Conservation (phyloP, 2,329 filamentous ascomycete genomes). For the Ophiostoma himal-ulmi region DNA sequence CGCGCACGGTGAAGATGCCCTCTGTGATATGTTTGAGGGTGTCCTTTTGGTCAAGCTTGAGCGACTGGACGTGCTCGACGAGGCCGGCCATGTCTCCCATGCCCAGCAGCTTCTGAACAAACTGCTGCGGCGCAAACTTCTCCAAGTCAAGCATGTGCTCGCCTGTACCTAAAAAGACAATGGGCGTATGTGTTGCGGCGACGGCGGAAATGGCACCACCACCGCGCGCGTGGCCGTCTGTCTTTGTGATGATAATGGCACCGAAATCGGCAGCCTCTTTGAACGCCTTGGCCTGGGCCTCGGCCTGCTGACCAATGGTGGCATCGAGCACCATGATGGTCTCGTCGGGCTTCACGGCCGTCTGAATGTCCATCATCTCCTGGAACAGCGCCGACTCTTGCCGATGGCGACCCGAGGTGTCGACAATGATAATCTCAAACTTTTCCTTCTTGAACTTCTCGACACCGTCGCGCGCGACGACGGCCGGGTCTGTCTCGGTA, state of each 20-base stretch:
- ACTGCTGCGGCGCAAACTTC: slow-evolving; percentile 84
- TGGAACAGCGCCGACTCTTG: slow-evolving; percentile 94
- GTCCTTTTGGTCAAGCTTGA: slow-evolving; percentile 95
- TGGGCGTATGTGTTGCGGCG: slow-evolving; percentile 90
- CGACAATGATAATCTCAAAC: slow-evolving; percentile 97
- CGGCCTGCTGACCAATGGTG: slow-evolving; percentile 92
- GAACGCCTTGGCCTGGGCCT: slow-evolving; percentile 91
- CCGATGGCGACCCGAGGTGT: slow-evolving; percentile 90
- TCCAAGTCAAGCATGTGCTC: slow-evolving; percentile 96
- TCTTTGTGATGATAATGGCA: slow-evolving; percentile 98
- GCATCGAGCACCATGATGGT: slow-evolving; percentile 98
- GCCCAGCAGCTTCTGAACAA: slow-evolving; percentile 86
- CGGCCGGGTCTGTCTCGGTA: slow-evolving; percentile 91
- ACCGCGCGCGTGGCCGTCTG: slow-evolving; percentile 88
- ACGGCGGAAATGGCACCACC: slow-evolving; percentile 97
- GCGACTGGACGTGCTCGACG: slow-evolving; percentile 90
- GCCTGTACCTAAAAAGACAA: slow-evolving; percentile 95
- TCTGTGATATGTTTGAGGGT: slow-evolving; percentile 99
- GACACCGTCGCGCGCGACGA: slow-evolving; percentile 90
- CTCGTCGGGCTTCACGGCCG: slow-evolving; percentile 83
- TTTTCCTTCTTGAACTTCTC: slow-evolving; percentile 98
- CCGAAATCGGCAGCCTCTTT: slow-evolving; percentile 96
- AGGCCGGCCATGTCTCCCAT: slow-evolving; percentile 97
- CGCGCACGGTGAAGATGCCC: slow-evolving; percentile 90
- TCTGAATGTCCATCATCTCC: slow-evolving; percentile 96